phyloP scores from a whole-genome alignment of 805 yeast species.

The Candida ulmi region DNA sequence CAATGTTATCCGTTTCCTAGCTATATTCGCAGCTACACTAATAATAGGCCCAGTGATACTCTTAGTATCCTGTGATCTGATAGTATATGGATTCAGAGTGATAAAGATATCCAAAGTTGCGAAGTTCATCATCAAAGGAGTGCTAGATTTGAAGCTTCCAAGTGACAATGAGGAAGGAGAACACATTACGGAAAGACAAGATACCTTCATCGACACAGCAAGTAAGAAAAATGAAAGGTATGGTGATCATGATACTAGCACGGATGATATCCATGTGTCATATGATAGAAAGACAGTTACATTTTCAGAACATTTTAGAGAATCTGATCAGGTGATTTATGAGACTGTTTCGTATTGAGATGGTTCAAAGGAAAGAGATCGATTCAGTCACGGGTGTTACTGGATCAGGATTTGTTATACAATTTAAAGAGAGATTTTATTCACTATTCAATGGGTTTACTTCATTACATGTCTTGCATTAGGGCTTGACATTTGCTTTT shows the following conservation, averaged over 20 bases:
- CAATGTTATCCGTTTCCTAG: neutral
- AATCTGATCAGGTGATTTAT: neutral
- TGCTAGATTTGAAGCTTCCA: slow-evolving; percentile 5
- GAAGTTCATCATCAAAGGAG: slow-evolving; percentile 1
- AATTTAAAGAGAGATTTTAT: too few relatives aligned
- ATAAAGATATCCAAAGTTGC: slow-evolving; percentile 4
- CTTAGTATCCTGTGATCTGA: slow-evolving; percentile 14
- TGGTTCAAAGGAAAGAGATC: neutral
- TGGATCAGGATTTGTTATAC: too few relatives aligned
- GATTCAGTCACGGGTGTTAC: too few relatives aligned
- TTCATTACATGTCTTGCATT: too few relatives aligned
- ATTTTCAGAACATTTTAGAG: neutral
- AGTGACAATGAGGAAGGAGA: neutral
- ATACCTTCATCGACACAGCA: too few relatives aligned
- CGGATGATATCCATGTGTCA: neutral
- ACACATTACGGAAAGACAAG: too few relatives aligned
- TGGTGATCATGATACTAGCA: too few relatives aligned
- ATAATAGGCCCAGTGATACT: slow-evolving; percentile 10
- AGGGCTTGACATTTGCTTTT: too few relatives aligned
- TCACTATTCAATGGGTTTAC: too few relatives aligned
- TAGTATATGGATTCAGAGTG: slow-evolving; percentile 12
- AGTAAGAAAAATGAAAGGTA: too few relatives aligned
- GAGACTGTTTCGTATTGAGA: neutral
- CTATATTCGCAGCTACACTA: neutral
- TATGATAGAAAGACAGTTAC: neutral